These are phyloP conservation scores for Sideroxylon spinosum DNA, from an alignment of 179 eudicot species.

Conservation along the genomic window DNA sequence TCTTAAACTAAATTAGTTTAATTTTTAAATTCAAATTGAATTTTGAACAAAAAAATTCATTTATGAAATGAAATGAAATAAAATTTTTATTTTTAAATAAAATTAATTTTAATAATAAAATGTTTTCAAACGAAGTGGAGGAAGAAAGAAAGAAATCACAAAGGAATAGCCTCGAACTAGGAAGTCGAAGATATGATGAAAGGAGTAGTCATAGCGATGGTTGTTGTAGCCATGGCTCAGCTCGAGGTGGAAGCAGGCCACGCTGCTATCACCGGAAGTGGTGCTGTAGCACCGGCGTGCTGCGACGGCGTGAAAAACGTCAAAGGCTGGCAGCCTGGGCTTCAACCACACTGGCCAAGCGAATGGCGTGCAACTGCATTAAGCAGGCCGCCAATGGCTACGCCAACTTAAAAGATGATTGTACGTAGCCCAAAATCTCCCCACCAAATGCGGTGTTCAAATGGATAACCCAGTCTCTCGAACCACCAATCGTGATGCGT, in stretches of 20 bases:
- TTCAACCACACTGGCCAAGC: constrained; percentile 1
- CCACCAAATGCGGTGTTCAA: constrained; percentile 12
- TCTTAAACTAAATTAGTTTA: too few relatives aligned
- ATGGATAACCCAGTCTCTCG: constrained; percentile 24
- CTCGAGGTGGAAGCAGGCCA: constrained; percentile 12
- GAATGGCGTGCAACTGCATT: constrained; percentile 23
- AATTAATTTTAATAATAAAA: too few relatives aligned
- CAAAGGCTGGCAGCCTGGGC: constrained; percentile 8
- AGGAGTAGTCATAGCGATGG: constrained; percentile 15
- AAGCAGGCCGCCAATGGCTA: constrained; percentile 22
- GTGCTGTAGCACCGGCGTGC: background rate
- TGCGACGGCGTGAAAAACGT: constrained; percentile 22
- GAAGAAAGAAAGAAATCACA: too few relatives aligned
- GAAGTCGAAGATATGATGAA: constrained; percentile 9
- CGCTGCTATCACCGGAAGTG: constrained; percentile 5
- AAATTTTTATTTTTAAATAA: too few relatives aligned
- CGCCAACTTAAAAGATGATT: constrained; percentile 17
- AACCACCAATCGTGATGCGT: constrained; percentile 19
- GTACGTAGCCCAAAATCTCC: constrained; percentile 21
- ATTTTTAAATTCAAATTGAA: too few relatives aligned
- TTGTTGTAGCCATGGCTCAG: constrained; percentile 18
- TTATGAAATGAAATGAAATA: too few relatives aligned
- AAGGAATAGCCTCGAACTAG: too few relatives aligned
- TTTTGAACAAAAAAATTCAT: too few relatives aligned
- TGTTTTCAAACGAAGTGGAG: too few relatives aligned